Conservation (phyloP, 345 rosid genomes). For the Rhizophora apiculata region DNA sequence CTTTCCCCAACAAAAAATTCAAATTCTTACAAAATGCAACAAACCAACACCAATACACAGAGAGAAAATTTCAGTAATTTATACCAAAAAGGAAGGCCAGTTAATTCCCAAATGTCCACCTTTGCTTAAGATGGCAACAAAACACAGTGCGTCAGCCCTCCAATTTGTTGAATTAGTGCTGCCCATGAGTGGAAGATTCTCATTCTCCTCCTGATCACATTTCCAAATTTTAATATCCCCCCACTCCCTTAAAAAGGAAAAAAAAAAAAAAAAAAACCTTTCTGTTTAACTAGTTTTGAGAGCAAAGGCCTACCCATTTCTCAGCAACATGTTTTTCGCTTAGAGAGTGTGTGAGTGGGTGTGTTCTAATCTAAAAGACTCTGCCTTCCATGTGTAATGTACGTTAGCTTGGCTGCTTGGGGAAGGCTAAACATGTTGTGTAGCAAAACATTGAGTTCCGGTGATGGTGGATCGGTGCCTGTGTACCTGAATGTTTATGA, state of each 20-base stretch:
- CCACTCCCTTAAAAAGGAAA: too few relatives aligned
- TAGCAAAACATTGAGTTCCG: slow-evolving; percentile 44
- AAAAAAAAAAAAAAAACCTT: background rate
- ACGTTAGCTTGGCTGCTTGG: background rate
- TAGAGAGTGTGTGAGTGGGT: background rate
- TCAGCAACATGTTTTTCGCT: background rate
- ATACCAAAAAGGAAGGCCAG: too few relatives aligned
- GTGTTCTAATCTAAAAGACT: background rate
- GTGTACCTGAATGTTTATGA: slow-evolving; percentile 94
- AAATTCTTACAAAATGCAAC: background rate
- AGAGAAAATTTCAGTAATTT: background rate
- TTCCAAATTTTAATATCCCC: background rate
- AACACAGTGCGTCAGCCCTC: slow-evolving; percentile 3
- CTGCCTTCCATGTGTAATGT: background rate
- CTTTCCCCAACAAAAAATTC: slow-evolving; percentile 14
- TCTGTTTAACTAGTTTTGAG: background rate
- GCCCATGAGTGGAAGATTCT: slow-evolving; percentile 13
- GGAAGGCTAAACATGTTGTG: slow-evolving; percentile 53
- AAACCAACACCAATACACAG: background rate
- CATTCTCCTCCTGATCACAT: slow-evolving; percentile 8
- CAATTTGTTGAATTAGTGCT: background rate
- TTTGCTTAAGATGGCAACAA: background rate
- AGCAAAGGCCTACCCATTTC: background rate
- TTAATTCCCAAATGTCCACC: background rate
- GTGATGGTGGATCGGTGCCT: slow-evolving; percentile 73